Evolutionary conservation across 83 land plant species (phyloP), one percentile per base, ranked within the genome.

Genomic region (Isoetes engelmannii): DNA sequence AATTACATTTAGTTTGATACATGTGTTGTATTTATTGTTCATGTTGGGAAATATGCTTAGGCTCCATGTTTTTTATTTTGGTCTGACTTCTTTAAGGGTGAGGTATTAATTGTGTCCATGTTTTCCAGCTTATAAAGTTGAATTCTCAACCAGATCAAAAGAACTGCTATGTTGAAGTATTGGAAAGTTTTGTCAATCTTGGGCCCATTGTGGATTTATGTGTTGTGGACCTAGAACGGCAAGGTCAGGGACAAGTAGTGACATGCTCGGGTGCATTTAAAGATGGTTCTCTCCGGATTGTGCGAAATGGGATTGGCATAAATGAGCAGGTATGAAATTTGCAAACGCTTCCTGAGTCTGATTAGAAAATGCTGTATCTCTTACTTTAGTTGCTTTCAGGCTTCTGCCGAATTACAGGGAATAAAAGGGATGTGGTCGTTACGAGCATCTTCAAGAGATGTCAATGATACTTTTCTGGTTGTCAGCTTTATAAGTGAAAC

Each of bases 401-500:
- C 99, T 68, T 92, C 97, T 41, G 97, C 89, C 45, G 99, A 96
- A 64, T 81, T 96, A 46, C 97, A 89, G 75, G 99, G 97, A 20
- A 96, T 96, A 53, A 96, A 92, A 80, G 99, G 99, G 53, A 84
- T 96, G 85, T 96, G 99, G 99, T 96, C 99, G 65, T 72, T 96
- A 45, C 77, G 89, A 60, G 86, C 99, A 21, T 79, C 92, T 63
- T 89, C 95, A 53, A 79, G 69, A 66, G 97, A 96, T 79, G 78
- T 74, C 63, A 85, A 70, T 81, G 97, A 96, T 47, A 96, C 97
- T 8, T 96, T 92, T 74, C 80, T 96, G 74, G 99, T 96, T 64
- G 99, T 96, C 20, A 96, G 97, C 74, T 96, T 96, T 67, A 92
- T 96, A 56, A 89, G 84, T 67, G 99, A 91, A 75, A 96, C 99